phyloP scores from a whole-genome alignment of 768 basidiomycete species.

The Mycena olivaceomarginata region DNA sequence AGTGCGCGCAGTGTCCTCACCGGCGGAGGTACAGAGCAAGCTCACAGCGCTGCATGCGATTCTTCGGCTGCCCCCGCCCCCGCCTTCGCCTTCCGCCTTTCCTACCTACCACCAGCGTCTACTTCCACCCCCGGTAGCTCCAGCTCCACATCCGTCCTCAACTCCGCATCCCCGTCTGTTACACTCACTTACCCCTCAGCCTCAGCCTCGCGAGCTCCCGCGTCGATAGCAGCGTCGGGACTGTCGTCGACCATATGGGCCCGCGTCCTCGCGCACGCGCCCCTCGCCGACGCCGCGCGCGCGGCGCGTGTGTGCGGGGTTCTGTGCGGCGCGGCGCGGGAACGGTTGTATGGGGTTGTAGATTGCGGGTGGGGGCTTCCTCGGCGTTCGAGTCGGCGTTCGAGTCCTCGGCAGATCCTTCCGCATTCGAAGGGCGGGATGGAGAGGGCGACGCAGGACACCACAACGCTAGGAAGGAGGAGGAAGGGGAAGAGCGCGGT shows the following conservation, averaged over 20 bases:
- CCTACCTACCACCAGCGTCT: not conserved
- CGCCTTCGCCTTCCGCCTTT: not conserved
- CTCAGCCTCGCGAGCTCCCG: too few relatives aligned
- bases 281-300: constrained; percentile 9
- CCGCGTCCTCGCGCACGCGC: not conserved
- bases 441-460: not conserved
- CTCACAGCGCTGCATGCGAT: constrained; percentile 10
- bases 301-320: constrained; percentile 12
- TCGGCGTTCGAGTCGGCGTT: too few relatives aligned
- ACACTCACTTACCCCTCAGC: not conserved
- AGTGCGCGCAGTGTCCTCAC: not conserved
- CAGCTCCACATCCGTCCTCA: not conserved
- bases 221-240: too few relatives aligned
- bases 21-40: not conserved
- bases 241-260: constrained; percentile 2
- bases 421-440: not conserved
- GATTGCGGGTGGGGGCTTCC: constrained; percentile 2
- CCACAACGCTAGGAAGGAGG: not conserved
- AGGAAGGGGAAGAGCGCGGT: not conserved
- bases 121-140: too few relatives aligned
- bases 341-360: constrained; percentile 19
- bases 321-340: constrained; percentile 26
- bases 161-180: not conserved
- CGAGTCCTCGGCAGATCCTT: not conserved
- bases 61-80: constrained; percentile 22